Evolutionary conservation across 495 filamentous ascomycete genomes (phyloP).

Genomic region (Xylaria telfairii): DNA sequence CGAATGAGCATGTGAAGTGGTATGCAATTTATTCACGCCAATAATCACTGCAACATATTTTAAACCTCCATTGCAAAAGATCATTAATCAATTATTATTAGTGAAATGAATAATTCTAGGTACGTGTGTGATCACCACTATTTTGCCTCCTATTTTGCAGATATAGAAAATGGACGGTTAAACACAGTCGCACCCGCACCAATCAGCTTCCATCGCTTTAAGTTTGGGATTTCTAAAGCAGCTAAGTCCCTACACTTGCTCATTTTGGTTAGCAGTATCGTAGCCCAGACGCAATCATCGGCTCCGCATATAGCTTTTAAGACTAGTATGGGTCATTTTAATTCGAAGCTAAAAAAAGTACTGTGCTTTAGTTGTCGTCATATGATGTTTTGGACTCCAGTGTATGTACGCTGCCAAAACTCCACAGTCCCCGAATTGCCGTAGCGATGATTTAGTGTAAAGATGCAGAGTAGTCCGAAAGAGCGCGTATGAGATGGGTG

Average conservation of each 20-base stretch:
- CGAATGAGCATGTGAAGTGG: too few species aligned
- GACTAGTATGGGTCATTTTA: not conserved
- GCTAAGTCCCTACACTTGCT: not conserved
- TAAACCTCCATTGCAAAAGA: not conserved
- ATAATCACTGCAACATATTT: not conserved
- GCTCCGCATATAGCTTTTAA: not conserved
- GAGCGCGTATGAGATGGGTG: not conserved
- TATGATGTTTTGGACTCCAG: not conserved
- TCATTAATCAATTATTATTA: not conserved
- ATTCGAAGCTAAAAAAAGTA: not conserved
- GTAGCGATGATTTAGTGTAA: not conserved
- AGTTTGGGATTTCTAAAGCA: too few species aligned
- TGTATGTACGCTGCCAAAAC: too few species aligned
- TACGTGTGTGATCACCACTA: not conserved
- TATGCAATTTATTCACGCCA: too few species aligned
- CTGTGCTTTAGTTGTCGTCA: not conserved
- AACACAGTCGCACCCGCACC: not conserved
- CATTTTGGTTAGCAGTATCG: not conserved
- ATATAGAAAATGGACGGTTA: not conserved
- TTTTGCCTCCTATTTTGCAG: not conserved
- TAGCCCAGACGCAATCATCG: not conserved
- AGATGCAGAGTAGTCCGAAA: not conserved
- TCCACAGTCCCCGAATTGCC: not conserved
- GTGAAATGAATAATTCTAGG: not conserved
- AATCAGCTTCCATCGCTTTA: not conserved